These are phyloP conservation scores for Limonomyces culmigenus DNA, from an alignment of 1,284 basidiomycete species.

Conservation along the genomic window DNA sequence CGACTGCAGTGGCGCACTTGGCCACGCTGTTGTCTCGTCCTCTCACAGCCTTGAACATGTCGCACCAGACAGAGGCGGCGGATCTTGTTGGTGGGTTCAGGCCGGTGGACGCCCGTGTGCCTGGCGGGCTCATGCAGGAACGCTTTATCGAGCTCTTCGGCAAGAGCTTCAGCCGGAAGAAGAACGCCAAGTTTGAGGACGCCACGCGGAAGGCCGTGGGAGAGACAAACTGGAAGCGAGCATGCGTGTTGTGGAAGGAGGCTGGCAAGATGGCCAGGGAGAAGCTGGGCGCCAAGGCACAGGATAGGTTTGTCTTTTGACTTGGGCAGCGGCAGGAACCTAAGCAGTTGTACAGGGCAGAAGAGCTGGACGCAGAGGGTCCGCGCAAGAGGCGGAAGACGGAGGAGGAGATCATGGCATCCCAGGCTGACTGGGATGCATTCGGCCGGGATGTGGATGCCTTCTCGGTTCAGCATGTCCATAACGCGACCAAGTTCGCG, in stretches of 20 bases:
- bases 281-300: conserved; percentile 29
- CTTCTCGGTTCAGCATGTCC: conserved; percentile 79
- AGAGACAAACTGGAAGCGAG: conserved; percentile 77
- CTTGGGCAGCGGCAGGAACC: background rate
- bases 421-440: conserved; percentile 47
- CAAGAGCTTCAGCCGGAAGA: conserved; percentile 77
- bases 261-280: conserved; percentile 54
- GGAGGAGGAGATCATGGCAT: conserved; percentile 24
- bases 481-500: conserved; percentile 74
- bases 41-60: conserved; percentile 83
- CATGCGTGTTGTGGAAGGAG: conserved; percentile 76
- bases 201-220: conserved; percentile 73
- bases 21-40: conserved; percentile 66
- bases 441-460: conserved; percentile 62
- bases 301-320: background rate
- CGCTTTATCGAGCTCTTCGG: conserved; percentile 77
- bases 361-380: conserved; percentile 18
- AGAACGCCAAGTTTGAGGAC: conserved; percentile 80
- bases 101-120: conserved; percentile 75
- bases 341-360: background rate
- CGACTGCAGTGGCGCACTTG: conserved; percentile 81
- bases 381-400: conserved; percentile 64
- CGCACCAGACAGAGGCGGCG: conserved; percentile 92
- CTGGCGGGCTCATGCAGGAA: conserved; percentile 62
- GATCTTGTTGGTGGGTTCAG: conserved; percentile 94